Base-by-base conservation (phyloP, 768 basidiomycete genomes). In the Tremella mesenterica region DNA sequence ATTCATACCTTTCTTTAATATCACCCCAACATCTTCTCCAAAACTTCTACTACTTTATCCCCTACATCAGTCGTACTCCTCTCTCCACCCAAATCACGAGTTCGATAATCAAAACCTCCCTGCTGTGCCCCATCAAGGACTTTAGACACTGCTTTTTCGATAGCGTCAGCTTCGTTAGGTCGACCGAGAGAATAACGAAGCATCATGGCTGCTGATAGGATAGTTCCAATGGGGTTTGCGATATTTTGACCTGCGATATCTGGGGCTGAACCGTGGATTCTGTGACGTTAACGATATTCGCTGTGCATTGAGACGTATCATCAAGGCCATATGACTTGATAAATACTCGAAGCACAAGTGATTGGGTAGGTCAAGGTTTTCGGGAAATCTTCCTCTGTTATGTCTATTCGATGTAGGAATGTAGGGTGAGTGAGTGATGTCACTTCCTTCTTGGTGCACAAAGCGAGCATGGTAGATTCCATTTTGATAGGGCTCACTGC, bases 231-330 rank as follows among this genome's bases (percentile, higher is more conserved):
- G 30, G 91, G 91, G 71, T 95, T 95, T 60, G 91, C 91, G 64
- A 92, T 88, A 16, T 86, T 86, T 72, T 86, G 78, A 1, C 88
- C 89, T n/a, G 91, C 88, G 57, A 95, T 95, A 68, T 93, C 91
- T 48, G 91, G 91, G 1, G 91, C 91, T 38, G 88, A 89, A 47
- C 88, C 88, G 67, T 93, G 90, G 60, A 95, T 95, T 29, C 64
- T 65, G 49, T 25, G 29, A n/a, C 7, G 5, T 20, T 27, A 49
- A 27, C 33, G 4, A 20, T 10, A 4, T 46, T 12, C 28, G 44
- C 12, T 23, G 33, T 16, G 45, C n/a, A 47, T 30, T 36, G 33
- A 36, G 33, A 36, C 10, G 29, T n/a, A n/a, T n/a, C n/a, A n/a
- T n/a, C n/a, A n/a, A n/a, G n/a, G n/a, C n/a, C n/a, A n/a, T n/a